Evolutionary conservation across 768 basidiomycete species (phyloP), one percentile per base, ranked within the genome.

Genomic region (Boletus fagicola): DNA sequence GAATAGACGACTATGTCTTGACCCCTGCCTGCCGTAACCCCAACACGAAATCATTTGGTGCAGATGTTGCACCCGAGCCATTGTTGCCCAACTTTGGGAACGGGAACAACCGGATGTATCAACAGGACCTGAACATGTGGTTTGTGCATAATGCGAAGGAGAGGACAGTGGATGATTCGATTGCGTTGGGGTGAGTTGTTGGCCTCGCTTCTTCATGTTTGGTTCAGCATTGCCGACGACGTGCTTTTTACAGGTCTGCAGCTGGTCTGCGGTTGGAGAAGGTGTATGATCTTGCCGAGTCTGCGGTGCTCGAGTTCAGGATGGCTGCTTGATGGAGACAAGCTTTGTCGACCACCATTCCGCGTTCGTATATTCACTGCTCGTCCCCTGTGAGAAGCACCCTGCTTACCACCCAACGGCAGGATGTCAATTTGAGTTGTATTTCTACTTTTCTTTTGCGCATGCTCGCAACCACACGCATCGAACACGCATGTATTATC

Each of bases 111-210:
- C 65, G 75, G 6, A 68, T 68, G 30, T 81, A 81, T 57, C 66
- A 77, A 33, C 75, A 75, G 48, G 81, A 83, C 54, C 47, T 82
- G 42, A 75, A 73, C 51, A 80, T 82, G 80, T 75, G 79, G 74
- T 44, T 65, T 18, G 26, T 72, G 13, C 62, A 76, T 15, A 80
- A 82, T 48, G 64, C 72, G 8, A 72, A 76, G 59, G 80, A 81
- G 56, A 75, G 81, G 6, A 76, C 74, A 0, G 48, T 81, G 13
- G 58, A 73, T 3, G 74, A 80, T 5, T 78, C 75, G 48, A 70
- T 76, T 10, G 55, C 71, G 1, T 56, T 80, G 5, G 76, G 74
- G 61, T 62, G 35, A 53, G 64, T 56, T 15, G 6, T 33, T 13
- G 31, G 5, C 35, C 18, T 44, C 28, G 20, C 15, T 7, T 28